Conservation (phyloP, 1,284 basidiomycete species). For the Anthracocystis walkeri region DNA sequence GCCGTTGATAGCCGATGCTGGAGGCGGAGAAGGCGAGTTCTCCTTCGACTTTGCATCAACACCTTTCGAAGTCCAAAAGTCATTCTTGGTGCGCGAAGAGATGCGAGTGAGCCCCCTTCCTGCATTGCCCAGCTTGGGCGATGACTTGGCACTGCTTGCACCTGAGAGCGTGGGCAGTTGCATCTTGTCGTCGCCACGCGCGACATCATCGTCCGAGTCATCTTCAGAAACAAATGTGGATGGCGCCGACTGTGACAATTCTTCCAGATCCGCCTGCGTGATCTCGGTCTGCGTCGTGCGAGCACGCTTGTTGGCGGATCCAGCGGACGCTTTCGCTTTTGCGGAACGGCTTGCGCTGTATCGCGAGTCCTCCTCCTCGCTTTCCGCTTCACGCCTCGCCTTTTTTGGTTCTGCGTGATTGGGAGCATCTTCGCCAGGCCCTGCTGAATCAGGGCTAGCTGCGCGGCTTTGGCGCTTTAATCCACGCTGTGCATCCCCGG, state of each 20-base stretch:
- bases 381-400: not conserved
- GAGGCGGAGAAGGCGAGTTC: constrained; percentile 32
- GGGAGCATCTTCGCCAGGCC: not conserved
- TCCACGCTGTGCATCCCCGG: constrained; percentile 4
- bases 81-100: constrained; percentile 47
- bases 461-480: constrained; percentile 17
- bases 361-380: constrained; percentile 43
- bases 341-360: constrained; percentile 38
- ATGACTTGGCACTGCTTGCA: constrained; percentile 21
- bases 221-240: constrained; percentile 49
- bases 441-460: not conserved
- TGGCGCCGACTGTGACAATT: constrained; percentile 45
- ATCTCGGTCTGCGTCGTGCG: constrained; percentile 23
- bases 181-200: constrained; percentile 26
- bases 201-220: constrained; percentile 30
- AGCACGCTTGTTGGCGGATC: constrained; percentile 17
- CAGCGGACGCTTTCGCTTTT: constrained; percentile 8
- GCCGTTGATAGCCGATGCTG: constrained; percentile 5
- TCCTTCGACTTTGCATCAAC: constrained; percentile 22
- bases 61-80: constrained; percentile 48
- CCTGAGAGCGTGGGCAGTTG: constrained; percentile 34
- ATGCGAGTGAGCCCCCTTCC: constrained; percentile 26
- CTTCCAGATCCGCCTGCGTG: constrained; percentile 42
- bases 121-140: constrained; percentile 20
- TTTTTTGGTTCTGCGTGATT: not conserved